These are phyloP conservation scores for Serendipita sp. DNA, from an alignment of 768 basidiomycete genomes.

Conservation along the genomic window DNA sequence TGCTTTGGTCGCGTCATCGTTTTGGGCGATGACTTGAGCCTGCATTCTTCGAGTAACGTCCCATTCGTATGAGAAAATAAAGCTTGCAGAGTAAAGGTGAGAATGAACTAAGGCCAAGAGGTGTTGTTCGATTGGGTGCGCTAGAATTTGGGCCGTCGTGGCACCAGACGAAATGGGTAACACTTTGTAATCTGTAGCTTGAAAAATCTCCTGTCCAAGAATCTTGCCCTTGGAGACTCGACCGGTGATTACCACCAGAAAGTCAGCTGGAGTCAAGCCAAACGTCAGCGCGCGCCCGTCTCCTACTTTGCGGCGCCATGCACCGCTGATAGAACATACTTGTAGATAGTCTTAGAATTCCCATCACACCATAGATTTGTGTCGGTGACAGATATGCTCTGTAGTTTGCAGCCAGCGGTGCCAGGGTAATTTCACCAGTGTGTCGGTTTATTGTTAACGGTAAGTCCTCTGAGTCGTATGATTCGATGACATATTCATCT, in stretches of 20 bases:
- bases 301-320: background rate
- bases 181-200: constrained; percentile 79
- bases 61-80: constrained; percentile 83
- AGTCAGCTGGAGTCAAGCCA: constrained; percentile 53
- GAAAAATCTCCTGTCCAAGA: constrained; percentile 75
- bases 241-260: constrained; percentile 75
- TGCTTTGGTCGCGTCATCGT: constrained; percentile 35
- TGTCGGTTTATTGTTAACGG: background rate
- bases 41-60: constrained; percentile 82
- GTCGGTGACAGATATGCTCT: constrained; percentile 15
- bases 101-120: constrained; percentile 72
- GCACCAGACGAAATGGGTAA: constrained; percentile 67
- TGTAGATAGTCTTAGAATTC: constrained; percentile 27
- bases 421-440: background rate
- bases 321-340: constrained; percentile 17
- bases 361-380: constrained; percentile 29
- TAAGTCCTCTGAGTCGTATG: background rate
- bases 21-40: constrained; percentile 49
- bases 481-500: background rate
- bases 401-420: background rate
- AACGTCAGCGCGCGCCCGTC: constrained; percentile 7
- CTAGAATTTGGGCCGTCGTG: constrained; percentile 41
- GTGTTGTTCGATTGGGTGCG: constrained; percentile 78
- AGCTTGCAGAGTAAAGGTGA: constrained; percentile 63
- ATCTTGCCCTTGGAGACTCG: constrained; percentile 63